Evolutionary conservation across 352 stramenopile genomes (phyloP), one percentile per base, ranked within the genome.

Genomic region (Globisporangium lucens): DNA sequence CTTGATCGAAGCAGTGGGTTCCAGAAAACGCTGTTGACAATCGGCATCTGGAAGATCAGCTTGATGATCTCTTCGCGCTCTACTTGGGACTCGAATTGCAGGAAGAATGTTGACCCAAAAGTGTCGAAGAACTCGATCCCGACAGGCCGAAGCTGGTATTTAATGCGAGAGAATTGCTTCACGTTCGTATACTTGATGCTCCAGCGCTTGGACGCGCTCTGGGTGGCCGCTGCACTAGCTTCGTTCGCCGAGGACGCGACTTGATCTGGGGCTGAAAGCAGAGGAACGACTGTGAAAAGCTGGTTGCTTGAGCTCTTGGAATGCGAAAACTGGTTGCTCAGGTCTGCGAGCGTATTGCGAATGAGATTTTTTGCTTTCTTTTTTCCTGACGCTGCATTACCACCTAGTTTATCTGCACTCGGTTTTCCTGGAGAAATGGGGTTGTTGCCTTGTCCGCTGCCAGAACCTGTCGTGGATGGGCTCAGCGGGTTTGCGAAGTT

Each of bases 21-120:
- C 86, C 83, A 94, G 67, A 92, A 94, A 24, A 92, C 82, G 61
- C 82, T 92, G 69, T 92, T 94, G 9, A 90, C 72, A 22, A 94
- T 79, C 3, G 86, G 86, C 86, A 94, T 92, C 61, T 89, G 78
- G 49, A 92, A 92, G 1, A 94, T 64, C 10, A 85, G 3, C 61
- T 90, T 90, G 9, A 91, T 72, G 38, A 91, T 63, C 56, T 92
- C 84, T 64, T 94, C 84, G 22, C 86, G 77, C 24, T 89, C 77
- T 5, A 17, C 15, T 7, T 62, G 61, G 0, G 76, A 80, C n/a
- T 94, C 82, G 52, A 89, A 84, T 57, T 91, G 83, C 0, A 91
- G 56, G 47, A 94, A 94, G 64, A 82, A 92, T 0, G 84, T 93
- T 7, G 77, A 82, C 0, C 87, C 87, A 35, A 75, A 83, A 15